Evolutionary conservation across 2,329 filamentous ascomycete species (phyloP), one percentile per base, ranked within the genome.

Genomic region (Pyrenophora teres): DNA sequence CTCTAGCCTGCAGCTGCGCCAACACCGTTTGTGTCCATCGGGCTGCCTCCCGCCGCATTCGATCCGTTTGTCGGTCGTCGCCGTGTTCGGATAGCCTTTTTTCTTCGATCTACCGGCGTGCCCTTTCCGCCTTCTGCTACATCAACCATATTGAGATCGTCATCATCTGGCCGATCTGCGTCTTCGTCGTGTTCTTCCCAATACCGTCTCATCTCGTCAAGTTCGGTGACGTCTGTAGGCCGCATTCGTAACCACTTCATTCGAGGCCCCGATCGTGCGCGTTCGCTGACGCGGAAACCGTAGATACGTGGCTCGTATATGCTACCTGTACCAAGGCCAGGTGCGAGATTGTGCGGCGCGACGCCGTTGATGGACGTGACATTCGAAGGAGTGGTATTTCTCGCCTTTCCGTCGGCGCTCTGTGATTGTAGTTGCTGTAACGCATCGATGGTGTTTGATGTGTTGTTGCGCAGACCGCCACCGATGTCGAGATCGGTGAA

Each of bases 271-370:
- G 90, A 92, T 62, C 89, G 86, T 36, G 94, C 90, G 51, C 92
- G 82, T 75, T 97, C 94, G 15, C 90, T 93, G 18, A 99, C 94
- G 56, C 89, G 85, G 79, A 99, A 99, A 23, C 94, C 94, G 76
- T 97, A 99, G 72, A 99, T 97, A 62, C 87, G 89, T 52, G 94
- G 92, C 71, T 97, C 91, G 76, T 97, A 97, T 66, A 97, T 90
- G 72, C 87, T 91, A 52, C 86, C 85, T 41, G 79, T 79, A 9
- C 94, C 94, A 2, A 99, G 81, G 1, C 92, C 91, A 0, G 94
- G 92, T 1, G 89, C 92, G 60, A 97, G 88, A 73, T 97, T 99
- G 64, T 86, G 83, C 4, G 89, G 84, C 59, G 90, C 87, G 67
- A 97, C 86, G 67, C 94, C 94, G 73, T 99, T 97, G 66, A 97